Conservation (phyloP, 371 early-diverging fungal species). For the Mortierella sp. region DNA sequence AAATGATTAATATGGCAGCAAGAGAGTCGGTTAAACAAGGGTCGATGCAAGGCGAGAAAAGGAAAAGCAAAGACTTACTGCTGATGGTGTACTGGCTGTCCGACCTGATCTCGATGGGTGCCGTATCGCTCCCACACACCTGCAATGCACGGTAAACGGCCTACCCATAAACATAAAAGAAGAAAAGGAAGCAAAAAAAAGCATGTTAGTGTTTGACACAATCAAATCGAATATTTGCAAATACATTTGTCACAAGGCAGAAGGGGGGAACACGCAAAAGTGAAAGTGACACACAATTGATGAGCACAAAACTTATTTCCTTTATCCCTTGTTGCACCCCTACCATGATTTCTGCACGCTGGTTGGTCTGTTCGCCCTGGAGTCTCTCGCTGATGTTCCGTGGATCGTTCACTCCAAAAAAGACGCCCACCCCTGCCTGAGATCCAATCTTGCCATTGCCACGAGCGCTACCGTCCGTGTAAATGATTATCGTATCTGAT, state of each 20-base stretch:
- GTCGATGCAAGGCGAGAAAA: neutral
- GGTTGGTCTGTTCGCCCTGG: slow-evolving; percentile 81
- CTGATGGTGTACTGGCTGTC: slow-evolving; percentile 81
- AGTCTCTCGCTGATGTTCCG: slow-evolving; percentile 81
- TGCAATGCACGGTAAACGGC: slow-evolving; percentile 81
- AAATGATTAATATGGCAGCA: neutral
- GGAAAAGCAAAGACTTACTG: slow-evolving; percentile 47
- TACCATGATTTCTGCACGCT: slow-evolving; percentile 86
- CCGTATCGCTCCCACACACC: slow-evolving; percentile 45
- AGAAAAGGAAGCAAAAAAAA: slow-evolving; percentile 10
- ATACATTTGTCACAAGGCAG: too few relatives aligned
- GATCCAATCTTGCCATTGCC: slow-evolving; percentile 75
- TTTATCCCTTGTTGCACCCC: too few relatives aligned
- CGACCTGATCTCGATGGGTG: slow-evolving; percentile 68
- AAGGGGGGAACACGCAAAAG: too few relatives aligned
- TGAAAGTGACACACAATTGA: too few relatives aligned
- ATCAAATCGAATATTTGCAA: neutral
- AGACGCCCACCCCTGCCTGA: slow-evolving; percentile 88
- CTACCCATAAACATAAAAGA: slow-evolving; percentile 31
- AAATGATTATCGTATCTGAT: slow-evolving; percentile 61
- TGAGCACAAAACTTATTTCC: too few relatives aligned
- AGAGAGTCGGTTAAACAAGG: neutral
- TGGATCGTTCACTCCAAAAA: slow-evolving; percentile 79
- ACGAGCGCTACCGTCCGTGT: slow-evolving; percentile 86
- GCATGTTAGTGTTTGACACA: neutral